Conservation (phyloP, 768 basidiomycete species). For the Suillus placidus region DNA sequence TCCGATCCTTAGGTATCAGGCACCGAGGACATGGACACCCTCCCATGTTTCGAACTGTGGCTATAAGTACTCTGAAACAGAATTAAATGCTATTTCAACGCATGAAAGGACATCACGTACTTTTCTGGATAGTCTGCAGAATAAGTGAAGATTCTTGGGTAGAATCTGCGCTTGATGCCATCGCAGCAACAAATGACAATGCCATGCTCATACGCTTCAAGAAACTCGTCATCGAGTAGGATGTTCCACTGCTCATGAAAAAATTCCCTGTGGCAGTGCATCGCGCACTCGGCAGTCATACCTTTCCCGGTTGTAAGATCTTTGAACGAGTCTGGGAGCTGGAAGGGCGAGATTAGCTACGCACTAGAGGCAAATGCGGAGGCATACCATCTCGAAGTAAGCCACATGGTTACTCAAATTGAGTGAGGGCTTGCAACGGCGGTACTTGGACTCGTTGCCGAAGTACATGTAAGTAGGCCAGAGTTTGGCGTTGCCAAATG, state of each 20-base stretch:
- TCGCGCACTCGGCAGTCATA: conserved; percentile 2
- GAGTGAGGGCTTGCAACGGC: conserved; percentile 17
- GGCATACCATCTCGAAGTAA: conserved; percentile 20
- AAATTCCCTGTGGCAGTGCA: conserved; percentile 21
- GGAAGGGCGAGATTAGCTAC: too few species aligned
- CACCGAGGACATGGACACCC: too few species aligned
- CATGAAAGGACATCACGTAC: too few species aligned
- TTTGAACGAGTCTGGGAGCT: too few species aligned
- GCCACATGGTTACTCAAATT: conserved; percentile 17
- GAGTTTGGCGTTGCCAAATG: conserved; percentile 31
- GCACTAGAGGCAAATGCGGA: too few species aligned
- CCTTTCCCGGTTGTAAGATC: conserved; percentile 4
- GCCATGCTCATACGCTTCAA: conserved; percentile 18
- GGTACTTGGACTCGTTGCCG: conserved; percentile 31
- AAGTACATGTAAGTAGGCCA: conserved; percentile 31
- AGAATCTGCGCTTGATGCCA: conserved; percentile 17
- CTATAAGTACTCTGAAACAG: too few species aligned
- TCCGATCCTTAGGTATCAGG: too few species aligned
- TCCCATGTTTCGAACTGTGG: too few species aligned
- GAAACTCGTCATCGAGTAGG: conserved; percentile 17
- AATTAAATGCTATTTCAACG: too few species aligned
- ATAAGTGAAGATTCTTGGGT: conserved; percentile 22
- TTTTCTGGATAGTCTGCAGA: conserved; percentile 30
- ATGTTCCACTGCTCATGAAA: conserved; percentile 14
- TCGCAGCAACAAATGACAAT: conserved; percentile 22